These are phyloP conservation scores for Candida qinlingensis DNA, from an alignment of 805 yeast genomes.

Conservation along the genomic window DNA sequence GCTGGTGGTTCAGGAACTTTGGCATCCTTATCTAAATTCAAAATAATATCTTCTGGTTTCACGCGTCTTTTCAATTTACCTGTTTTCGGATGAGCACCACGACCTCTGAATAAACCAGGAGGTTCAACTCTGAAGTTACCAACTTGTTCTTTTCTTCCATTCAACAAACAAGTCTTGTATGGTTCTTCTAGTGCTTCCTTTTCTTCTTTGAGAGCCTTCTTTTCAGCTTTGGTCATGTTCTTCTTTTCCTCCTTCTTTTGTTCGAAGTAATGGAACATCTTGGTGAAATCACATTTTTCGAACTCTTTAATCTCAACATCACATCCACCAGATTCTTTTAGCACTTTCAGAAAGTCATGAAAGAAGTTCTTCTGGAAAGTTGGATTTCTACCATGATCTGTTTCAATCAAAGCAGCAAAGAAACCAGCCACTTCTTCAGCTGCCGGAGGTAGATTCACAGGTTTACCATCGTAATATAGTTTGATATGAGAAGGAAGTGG, in stretches of 20 bases:
- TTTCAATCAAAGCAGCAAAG: slow-evolving; percentile 80
- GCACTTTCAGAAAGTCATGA: slow-evolving; percentile 62
- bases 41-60: slow-evolving; percentile 79
- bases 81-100: slow-evolving; percentile 96
- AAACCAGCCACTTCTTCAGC: slow-evolving; percentile 98
- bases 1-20: slow-evolving; percentile 76
- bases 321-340: slow-evolving; percentile 68
- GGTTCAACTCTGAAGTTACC: slow-evolving; percentile 96
- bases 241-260: slow-evolving; percentile 66
- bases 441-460: slow-evolving; percentile 65
- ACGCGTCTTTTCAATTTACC: slow-evolving; percentile 88
- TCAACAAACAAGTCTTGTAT: slow-evolving; percentile 70
- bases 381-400: slow-evolving; percentile 86
- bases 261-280: slow-evolving; percentile 71
- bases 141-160: slow-evolving; percentile 87
- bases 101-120: slow-evolving; percentile 92
- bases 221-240: slow-evolving; percentile 62
- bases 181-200: slow-evolving; percentile 75
- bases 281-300: slow-evolving; percentile 68
- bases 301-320: slow-evolving; percentile 50
- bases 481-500: slow-evolving; percentile 77
- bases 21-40: slow-evolving; percentile 72
- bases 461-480: slow-evolving; percentile 67
- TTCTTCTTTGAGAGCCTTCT: slow-evolving; percentile 65
- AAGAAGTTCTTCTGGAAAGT: slow-evolving; percentile 86